Evolutionary conservation across 495 filamentous ascomycete genomes (phyloP).

Genomic region (Aspergillus asperescens): DNA sequence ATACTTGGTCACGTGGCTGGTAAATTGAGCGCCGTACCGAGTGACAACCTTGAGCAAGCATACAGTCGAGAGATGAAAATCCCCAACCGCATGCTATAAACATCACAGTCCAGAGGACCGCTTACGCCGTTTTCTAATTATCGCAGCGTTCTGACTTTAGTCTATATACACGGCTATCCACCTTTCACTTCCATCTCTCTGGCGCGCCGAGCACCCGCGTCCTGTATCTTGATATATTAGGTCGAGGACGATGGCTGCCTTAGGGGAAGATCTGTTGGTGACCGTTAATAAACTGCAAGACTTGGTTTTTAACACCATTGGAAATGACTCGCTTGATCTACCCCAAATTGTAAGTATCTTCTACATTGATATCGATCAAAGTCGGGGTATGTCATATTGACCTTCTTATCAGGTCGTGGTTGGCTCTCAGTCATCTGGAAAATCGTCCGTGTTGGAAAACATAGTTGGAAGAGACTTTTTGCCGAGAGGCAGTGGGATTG

Average conservation of each 20-base stretch:
- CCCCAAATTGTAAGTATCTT: slow-evolving; percentile 82
- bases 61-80: too few relatives aligned
- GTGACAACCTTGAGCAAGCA: too few relatives aligned
- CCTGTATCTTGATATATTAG: slow-evolving; percentile 1
- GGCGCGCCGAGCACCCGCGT: background rate
- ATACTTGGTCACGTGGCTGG: too few relatives aligned
- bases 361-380: background rate
- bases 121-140: background rate
- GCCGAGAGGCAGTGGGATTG: slow-evolving; percentile 92
- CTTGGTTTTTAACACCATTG: slow-evolving; percentile 98
- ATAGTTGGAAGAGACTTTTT: slow-evolving; percentile 98
- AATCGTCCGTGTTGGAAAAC: slow-evolving; percentile 99
- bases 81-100: too few relatives aligned
- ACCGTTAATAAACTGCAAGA: slow-evolving; percentile 97
- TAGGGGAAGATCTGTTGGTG: slow-evolving; percentile 87
- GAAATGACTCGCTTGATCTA: slow-evolving; percentile 94
- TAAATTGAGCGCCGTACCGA: too few relatives aligned
- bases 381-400: background rate
- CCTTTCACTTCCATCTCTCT: background rate
- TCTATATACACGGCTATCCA: background rate
- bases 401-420: slow-evolving; percentile 74
- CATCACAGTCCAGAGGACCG: too few relatives aligned
- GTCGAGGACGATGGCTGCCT: slow-evolving; percentile 50
- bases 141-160: background rate
- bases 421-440: slow-evolving; percentile 96